Evolutionary conservation across 441 rosid genomes (phyloP).

Genomic region (Syzygium malaccense): DNA sequence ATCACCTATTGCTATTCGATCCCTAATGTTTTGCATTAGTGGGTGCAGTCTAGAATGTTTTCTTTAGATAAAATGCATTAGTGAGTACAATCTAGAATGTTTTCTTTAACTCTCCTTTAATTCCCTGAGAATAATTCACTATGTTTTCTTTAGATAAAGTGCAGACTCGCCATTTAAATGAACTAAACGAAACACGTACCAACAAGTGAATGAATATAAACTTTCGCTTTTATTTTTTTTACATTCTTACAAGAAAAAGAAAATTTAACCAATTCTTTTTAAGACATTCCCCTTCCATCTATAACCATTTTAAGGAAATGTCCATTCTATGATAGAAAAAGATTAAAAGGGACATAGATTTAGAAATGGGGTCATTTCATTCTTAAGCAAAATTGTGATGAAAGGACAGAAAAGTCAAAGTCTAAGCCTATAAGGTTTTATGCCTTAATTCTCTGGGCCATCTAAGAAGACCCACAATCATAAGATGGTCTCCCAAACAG

Average conservation of each 20-base stretch:
- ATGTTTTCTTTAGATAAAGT: background rate
- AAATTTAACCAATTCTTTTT: background rate
- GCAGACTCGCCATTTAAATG: background rate
- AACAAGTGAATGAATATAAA: background rate
- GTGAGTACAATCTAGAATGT: no score
- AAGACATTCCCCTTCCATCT: background rate
- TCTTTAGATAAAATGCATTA: background rate
- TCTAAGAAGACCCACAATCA: background rate
- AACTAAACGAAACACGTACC: background rate
- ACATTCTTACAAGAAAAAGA: background rate
- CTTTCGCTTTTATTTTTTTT: background rate
- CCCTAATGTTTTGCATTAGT: background rate
- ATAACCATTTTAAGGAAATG: background rate
- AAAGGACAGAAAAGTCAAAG: background rate
- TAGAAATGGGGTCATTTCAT: background rate
- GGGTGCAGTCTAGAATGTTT: background rate
- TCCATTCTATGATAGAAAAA: background rate
- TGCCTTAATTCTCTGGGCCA: background rate
- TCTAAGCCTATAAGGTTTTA: background rate
- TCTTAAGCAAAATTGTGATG: background rate
- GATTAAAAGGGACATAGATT: background rate
- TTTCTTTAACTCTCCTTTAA: background rate
- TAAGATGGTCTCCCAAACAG: background rate
- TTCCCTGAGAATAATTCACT: background rate
- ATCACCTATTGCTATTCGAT: background rate